Conservation (phyloP, 1,139 yeast genomes). For the Suhomyces guaymorum region DNA sequence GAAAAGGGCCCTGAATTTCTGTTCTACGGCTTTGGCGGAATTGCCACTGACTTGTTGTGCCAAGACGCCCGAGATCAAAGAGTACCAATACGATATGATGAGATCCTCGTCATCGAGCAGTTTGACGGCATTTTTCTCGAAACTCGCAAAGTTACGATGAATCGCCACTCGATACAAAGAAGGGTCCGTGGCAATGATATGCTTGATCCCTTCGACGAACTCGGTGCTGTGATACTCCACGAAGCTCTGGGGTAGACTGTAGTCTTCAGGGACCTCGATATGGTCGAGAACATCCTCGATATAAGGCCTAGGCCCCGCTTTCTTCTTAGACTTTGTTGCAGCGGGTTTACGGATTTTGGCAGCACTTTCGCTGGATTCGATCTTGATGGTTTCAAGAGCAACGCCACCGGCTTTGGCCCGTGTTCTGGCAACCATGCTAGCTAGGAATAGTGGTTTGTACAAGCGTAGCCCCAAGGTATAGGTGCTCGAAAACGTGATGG, state of each 20-base stretch:
- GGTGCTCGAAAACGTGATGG: no score
- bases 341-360: conserved; percentile 9
- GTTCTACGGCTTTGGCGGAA: conserved; percentile 69
- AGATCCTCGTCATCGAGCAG: conserved; percentile 13
- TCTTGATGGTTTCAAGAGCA: conserved; percentile 4
- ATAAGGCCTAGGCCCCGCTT: conserved; percentile 12
- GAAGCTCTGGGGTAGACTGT: conserved; percentile 42
- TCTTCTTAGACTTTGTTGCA: conserved; percentile 2
- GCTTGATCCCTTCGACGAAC: conserved; percentile 45
- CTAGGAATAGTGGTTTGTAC: neutral
- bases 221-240: conserved; percentile 41
- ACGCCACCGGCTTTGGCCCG: conserved; percentile 4
- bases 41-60: conserved; percentile 86
- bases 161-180: conserved; percentile 37
- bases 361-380: conserved; percentile 2
- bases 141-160: conserved; percentile 33
- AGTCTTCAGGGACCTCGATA: conserved; percentile 27
- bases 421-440: conserved; percentile 7
- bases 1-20: conserved; percentile 43
- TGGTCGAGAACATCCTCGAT: conserved; percentile 34
- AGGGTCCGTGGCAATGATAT: conserved; percentile 46
- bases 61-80: conserved; percentile 50
- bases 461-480: neutral
- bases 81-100: conserved; percentile 36
- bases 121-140: conserved; percentile 16